Conservation (phyloP, 129 eudicot species). For the Flaveria sonorensis region DNA sequence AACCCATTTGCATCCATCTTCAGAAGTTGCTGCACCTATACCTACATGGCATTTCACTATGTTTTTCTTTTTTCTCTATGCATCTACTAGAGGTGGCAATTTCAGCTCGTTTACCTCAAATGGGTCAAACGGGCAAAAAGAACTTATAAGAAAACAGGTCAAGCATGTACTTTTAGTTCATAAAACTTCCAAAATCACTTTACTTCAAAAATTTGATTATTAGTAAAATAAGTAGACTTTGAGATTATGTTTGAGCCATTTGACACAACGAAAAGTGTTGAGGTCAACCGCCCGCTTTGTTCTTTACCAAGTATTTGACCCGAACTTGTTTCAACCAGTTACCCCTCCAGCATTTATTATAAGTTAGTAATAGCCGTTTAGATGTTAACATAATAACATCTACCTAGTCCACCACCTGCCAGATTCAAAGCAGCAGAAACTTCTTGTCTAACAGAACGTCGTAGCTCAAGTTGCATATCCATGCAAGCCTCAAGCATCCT, state of each 20-base stretch:
- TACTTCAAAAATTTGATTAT: neutral
- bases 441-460: slow-evolving; percentile 94
- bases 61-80: slow-evolving; percentile 2
- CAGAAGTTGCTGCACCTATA: slow-evolving; percentile 68
- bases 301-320: neutral
- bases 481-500: slow-evolving; percentile 98
- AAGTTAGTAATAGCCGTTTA: neutral
- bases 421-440: slow-evolving; percentile 96
- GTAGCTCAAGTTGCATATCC: slow-evolving; percentile 99
- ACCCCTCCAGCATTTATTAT: neutral
- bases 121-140: neutral
- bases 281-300: neutral
- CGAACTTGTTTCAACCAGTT: neutral
- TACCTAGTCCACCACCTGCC: slow-evolving; percentile 68
- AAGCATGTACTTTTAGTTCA: neutral
- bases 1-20: slow-evolving; percentile 84
- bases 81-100: slow-evolving; percentile 14
- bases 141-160: neutral
- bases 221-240: neutral
- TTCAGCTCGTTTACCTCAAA: neutral
- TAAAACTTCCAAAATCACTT: neutral
- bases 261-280: neutral
- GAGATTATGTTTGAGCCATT: neutral
- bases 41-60: slow-evolving; percentile 38
- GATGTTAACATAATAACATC: neutral